A percentile compares a stretch with the other conserved stretches of the same genome.
These are phyloP conservation scores for Populus hybrid DNA, from an alignment of 441 rosid species.

Conservation along the genomic window DNA sequence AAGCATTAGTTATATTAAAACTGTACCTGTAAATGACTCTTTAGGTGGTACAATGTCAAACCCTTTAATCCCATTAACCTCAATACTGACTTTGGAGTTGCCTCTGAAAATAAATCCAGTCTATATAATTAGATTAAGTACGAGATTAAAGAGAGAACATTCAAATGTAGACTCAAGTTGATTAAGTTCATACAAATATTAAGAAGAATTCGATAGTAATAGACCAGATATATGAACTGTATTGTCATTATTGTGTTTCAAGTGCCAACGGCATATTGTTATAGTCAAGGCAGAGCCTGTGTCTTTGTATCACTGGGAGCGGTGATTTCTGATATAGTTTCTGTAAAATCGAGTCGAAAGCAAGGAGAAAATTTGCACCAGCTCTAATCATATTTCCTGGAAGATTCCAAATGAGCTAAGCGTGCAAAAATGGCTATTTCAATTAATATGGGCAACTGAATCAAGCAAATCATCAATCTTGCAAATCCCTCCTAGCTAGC, in stretches of 20 bases:
- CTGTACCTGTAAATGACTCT: slow-evolving; percentile 90
- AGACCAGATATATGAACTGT: not conserved
- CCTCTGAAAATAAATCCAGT: slow-evolving; percentile 42
- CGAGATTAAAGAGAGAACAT: not conserved
- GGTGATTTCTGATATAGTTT: not conserved
- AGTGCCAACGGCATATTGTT: not conserved
- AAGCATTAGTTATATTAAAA: not conserved
- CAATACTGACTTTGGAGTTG: slow-evolving; percentile 87
- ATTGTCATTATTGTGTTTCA: not conserved
- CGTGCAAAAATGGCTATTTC: not conserved
- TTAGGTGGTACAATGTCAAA: slow-evolving; percentile 83
- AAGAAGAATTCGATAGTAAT: not conserved
- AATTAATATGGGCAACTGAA: not conserved
- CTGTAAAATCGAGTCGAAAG: not conserved
- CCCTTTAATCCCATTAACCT: slow-evolving; percentile 92
- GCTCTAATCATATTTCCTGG: not conserved
- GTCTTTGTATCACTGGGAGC: not conserved
- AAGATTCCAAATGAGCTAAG: not conserved
- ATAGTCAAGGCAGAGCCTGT: not conserved
- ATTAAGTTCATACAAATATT: not conserved
- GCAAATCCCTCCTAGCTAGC: not conserved
- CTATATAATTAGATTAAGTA: not conserved
- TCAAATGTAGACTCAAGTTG: not conserved
- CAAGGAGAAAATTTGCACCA: not conserved
- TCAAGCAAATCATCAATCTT: not conserved